Evolutionary conservation across 2,329 filamentous ascomycete genomes (phyloP).

Genomic region (Aspergillus viridinutans): DNA sequence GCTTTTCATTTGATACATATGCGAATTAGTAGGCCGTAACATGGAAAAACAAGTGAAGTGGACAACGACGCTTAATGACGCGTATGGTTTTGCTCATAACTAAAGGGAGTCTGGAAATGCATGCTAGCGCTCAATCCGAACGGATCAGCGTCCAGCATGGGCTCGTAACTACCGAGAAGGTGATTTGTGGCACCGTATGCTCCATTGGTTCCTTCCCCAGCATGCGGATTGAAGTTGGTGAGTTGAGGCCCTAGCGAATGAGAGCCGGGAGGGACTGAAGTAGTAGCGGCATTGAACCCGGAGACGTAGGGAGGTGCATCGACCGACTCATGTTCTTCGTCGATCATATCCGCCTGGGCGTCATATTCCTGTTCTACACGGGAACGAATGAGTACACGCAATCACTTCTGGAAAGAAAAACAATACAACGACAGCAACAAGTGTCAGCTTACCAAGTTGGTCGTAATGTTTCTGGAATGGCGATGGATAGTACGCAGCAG

Average conservation of each 20-base stretch:
- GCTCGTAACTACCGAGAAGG: conserved; percentile 70
- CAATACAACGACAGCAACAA: conserved; percentile 38
- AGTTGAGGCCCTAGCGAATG: conserved; percentile 40
- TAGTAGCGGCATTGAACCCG: conserved; percentile 36
- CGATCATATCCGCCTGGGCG: conserved; percentile 80
- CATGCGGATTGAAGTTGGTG: conserved; percentile 36
- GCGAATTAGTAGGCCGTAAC: background rate
- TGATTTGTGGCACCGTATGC: conserved; percentile 46
- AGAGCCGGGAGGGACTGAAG: conserved; percentile 41
- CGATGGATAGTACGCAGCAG: conserved; percentile 68
- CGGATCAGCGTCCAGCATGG: conserved; percentile 85
- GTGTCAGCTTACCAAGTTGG: conserved; percentile 81
- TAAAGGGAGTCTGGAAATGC: conserved; percentile 84
- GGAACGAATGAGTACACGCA: conserved; percentile 58
- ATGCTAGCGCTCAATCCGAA: conserved; percentile 92
- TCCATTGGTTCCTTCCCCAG: conserved; percentile 32
- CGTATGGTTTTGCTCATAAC: conserved; percentile 39
- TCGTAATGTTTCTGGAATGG: conserved; percentile 93
- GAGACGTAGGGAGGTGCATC: conserved; percentile 64
- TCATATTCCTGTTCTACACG: conserved; percentile 94
- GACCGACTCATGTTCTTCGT: conserved; percentile 70
- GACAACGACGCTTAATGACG: conserved; percentile 22
- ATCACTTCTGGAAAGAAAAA: conserved; percentile 51
- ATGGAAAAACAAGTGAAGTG: background rate
- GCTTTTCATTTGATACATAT: background rate